These are phyloP conservation scores for Mortierella sp. DNA, from an alignment of 371 early-diverging fungal genomes.

Conservation along the genomic window DNA sequence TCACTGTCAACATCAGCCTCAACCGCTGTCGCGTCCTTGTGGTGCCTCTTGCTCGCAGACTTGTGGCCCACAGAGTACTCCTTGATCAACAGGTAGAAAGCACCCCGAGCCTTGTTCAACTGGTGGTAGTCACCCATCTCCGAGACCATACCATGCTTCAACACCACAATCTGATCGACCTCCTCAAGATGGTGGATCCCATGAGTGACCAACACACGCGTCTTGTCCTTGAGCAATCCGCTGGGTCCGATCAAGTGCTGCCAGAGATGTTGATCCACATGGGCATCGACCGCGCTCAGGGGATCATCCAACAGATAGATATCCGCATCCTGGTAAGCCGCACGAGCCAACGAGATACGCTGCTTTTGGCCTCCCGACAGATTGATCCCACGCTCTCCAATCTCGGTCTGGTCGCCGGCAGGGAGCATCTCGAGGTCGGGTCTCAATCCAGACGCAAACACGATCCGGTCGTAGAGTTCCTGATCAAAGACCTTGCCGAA, in stretches of 20 bases:
- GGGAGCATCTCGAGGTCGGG: slow-evolving; percentile 77
- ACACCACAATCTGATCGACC: slow-evolving; percentile 69
- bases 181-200: slow-evolving; percentile 76
- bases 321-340: slow-evolving; percentile 77
- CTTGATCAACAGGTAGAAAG: slow-evolving; percentile 63
- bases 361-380: slow-evolving; percentile 77
- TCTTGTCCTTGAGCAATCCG: slow-evolving; percentile 74
- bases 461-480: slow-evolving; percentile 66
- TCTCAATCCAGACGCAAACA: slow-evolving; percentile 64
- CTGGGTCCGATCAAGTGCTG: slow-evolving; percentile 76
- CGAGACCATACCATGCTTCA: slow-evolving; percentile 79
- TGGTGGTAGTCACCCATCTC: slow-evolving; percentile 69
- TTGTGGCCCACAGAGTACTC: slow-evolving; percentile 52
- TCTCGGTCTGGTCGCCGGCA: slow-evolving; percentile 77
- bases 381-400: slow-evolving; percentile 80
- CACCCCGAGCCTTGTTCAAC: slow-evolving; percentile 50
- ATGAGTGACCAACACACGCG: slow-evolving; percentile 83
- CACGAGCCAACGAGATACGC: slow-evolving; percentile 69
- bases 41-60: background rate
- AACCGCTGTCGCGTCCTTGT: slow-evolving; percentile 13
- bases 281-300: slow-evolving; percentile 83
- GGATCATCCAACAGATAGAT: slow-evolving; percentile 83
- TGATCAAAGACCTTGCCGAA: slow-evolving; percentile 75
- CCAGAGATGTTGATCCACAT: slow-evolving; percentile 76
- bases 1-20: slow-evolving; percentile 38